Percentiles rank a stretch among this genome's conserved stretches.
Evolutionary conservation across 2,329 filamentous ascomycete species (phyloP).

Genomic region (Arthrocladium fulminans): DNA sequence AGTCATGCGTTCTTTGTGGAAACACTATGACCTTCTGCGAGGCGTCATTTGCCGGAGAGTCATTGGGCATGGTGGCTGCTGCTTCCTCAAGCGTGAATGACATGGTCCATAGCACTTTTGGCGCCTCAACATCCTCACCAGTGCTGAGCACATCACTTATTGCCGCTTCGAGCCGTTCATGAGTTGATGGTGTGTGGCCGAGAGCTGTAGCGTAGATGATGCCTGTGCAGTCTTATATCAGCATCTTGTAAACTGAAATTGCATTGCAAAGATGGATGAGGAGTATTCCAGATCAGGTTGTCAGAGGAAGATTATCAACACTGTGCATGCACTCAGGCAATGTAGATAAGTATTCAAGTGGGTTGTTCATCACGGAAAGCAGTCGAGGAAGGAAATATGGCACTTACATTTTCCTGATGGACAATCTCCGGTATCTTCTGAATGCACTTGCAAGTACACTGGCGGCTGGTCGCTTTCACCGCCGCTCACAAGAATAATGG

Average conservation of each 20-base stretch:
- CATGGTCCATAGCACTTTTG: constrained; percentile 17
- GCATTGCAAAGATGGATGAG: constrained; percentile 9
- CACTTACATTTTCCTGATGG: constrained; percentile 81
- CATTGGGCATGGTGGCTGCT: constrained; percentile 9
- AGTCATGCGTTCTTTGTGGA: constrained; percentile 50
- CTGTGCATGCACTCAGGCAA: constrained; percentile 76
- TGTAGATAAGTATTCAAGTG: constrained; percentile 99
- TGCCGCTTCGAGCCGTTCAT: constrained; percentile 14
- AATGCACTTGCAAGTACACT: constrained; percentile 62
- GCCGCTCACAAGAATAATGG: constrained; percentile 33
- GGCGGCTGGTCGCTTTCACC: constrained; percentile 34
- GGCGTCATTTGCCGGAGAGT: constrained; percentile 11
- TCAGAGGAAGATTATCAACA: constrained; percentile 85
- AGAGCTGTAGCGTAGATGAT: constrained; percentile 48
- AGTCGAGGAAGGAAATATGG: constrained; percentile 14
- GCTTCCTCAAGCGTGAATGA: constrained; percentile 29
- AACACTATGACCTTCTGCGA: constrained; percentile 45
- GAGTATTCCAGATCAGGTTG: constrained; percentile 62
- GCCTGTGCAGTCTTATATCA: constrained; percentile 34
- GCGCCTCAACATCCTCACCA: not conserved
- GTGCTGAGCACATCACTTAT: constrained; percentile 13
- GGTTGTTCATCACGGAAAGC: constrained; percentile 68
- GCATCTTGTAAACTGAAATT: not conserved
- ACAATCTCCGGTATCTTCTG: constrained; percentile 87
- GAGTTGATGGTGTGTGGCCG: constrained; percentile 5